Percentiles rank a stretch among this genome's conserved stretches.
Conservation (phyloP, 495 filamentous ascomycete genomes). For the Penicillium cosmopolitanum region DNA sequence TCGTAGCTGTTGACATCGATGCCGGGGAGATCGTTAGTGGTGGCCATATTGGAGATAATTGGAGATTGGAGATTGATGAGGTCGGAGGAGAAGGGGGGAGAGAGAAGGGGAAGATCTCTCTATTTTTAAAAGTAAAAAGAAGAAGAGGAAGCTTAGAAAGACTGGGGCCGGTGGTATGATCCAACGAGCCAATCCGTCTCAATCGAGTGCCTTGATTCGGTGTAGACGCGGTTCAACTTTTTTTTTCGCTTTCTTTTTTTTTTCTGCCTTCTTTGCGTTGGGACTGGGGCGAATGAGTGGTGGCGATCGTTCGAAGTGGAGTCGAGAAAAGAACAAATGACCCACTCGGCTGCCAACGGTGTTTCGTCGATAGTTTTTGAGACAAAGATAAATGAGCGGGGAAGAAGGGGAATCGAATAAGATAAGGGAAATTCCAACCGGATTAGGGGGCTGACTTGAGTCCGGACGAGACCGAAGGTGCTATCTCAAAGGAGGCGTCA, state of each 20-base stretch:
- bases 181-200: slow-evolving; percentile 11
- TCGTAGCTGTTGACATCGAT: slow-evolving; percentile 71
- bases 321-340: slow-evolving; percentile 5
- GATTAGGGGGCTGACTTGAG: background rate
- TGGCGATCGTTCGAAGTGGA: slow-evolving; percentile 12
- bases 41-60: slow-evolving; percentile 48
- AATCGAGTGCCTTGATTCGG: slow-evolving; percentile 11
- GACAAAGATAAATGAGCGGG: background rate
- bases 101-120: slow-evolving; percentile 5
- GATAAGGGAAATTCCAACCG: slow-evolving; percentile 4
- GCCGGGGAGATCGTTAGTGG: slow-evolving; percentile 63
- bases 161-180: slow-evolving; percentile 15
- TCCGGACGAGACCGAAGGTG: background rate
- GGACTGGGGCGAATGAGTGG: slow-evolving; percentile 15
- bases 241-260: slow-evolving; percentile 15
- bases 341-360: slow-evolving; percentile 5
- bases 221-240: slow-evolving; percentile 9
- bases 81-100: slow-evolving; percentile 6
- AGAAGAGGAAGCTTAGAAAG: slow-evolving; percentile 8
- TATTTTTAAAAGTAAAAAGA: background rate
- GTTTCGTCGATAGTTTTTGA: slow-evolving; percentile 4
- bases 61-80: slow-evolving; percentile 12
- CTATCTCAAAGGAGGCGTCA: background rate
- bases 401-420: slow-evolving; percentile 6
- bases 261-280: slow-evolving; percentile 4